Evolutionary conservation across 306 rosid species (phyloP).

Genomic region (Delonix regia): DNA sequence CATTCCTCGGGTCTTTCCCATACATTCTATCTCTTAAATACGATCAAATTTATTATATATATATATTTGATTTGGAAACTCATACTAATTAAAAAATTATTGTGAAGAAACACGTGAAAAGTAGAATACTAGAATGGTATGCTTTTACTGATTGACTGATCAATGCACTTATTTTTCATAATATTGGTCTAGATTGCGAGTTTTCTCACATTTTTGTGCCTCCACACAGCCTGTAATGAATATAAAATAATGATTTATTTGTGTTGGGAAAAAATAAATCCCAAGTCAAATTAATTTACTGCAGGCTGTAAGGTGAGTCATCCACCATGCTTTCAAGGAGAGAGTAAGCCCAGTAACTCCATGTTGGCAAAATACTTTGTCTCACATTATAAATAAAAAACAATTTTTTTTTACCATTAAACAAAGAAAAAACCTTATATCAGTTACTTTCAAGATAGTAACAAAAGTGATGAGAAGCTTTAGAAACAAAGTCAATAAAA

Average conservation of each 20-base stretch:
- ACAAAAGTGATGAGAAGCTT: background rate
- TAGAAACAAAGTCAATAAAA: background rate
- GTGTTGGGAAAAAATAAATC: background rate
- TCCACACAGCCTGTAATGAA: no score
- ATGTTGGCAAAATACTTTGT: background rate
- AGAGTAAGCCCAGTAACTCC: background rate
- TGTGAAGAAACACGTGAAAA: background rate
- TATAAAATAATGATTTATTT: background rate
- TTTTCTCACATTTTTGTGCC: no score
- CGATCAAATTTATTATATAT: background rate
- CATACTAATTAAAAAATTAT: background rate
- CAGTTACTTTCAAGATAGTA: background rate
- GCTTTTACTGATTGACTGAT: no score
- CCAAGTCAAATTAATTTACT: background rate
- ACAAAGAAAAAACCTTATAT: background rate
- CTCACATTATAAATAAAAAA: background rate
- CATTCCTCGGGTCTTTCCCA: conserved; percentile 60
- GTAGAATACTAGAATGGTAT: background rate
- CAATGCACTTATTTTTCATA: no score
- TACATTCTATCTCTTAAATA: conserved; percentile 51
- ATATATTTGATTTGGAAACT: background rate
- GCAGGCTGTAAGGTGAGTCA: background rate
- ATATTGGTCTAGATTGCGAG: no score
- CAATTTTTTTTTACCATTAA: background rate
- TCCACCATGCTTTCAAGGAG: background rate